Conservation (phyloP, 1,284 basidiomycete species). For the Sanguinoderma infundibulare region DNA sequence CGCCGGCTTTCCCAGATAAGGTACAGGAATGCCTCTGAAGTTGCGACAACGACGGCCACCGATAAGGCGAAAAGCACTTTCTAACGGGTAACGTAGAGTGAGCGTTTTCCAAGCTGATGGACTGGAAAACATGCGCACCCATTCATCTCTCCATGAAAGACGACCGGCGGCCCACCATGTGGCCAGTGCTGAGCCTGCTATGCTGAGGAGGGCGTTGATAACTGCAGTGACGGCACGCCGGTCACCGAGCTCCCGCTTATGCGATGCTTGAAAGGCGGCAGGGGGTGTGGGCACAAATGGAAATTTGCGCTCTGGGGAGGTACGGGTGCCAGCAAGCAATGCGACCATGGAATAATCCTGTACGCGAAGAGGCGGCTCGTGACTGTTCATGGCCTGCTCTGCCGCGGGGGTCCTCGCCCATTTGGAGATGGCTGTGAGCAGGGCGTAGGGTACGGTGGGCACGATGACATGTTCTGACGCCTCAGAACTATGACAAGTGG, state of each 20-base stretch:
- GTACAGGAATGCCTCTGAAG: constrained; percentile 69
- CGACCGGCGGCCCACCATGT: constrained; percentile 73
- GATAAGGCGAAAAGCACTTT: constrained; percentile 64
- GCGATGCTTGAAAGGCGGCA: constrained; percentile 45
- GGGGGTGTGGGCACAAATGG: constrained; percentile 45
- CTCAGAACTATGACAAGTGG: not conserved
- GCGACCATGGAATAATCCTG: constrained; percentile 68
- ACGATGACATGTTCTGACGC: constrained; percentile 3
- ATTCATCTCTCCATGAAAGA: constrained; percentile 70
- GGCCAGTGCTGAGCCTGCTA: constrained; percentile 66
- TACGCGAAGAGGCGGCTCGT: constrained; percentile 51
- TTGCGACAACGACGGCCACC: constrained; percentile 63
- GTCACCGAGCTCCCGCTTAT: constrained; percentile 51
- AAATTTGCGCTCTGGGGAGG: constrained; percentile 74
- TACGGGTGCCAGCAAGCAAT: constrained; percentile 75
- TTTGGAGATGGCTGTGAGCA: constrained; percentile 62
- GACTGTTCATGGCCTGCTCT: constrained; percentile 43
- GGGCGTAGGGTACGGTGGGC: constrained; percentile 59
- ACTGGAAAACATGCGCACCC: constrained; percentile 48
- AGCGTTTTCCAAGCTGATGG: not conserved
- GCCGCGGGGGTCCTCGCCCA: constrained; percentile 67
- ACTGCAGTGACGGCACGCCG: constrained; percentile 69
- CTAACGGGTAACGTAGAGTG: constrained; percentile 39
- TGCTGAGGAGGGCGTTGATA: constrained; percentile 71
- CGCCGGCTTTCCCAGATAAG: constrained; percentile 70